Conservation (phyloP, 768 basidiomycete species). For the Tricholoma furcatifolium region DNA sequence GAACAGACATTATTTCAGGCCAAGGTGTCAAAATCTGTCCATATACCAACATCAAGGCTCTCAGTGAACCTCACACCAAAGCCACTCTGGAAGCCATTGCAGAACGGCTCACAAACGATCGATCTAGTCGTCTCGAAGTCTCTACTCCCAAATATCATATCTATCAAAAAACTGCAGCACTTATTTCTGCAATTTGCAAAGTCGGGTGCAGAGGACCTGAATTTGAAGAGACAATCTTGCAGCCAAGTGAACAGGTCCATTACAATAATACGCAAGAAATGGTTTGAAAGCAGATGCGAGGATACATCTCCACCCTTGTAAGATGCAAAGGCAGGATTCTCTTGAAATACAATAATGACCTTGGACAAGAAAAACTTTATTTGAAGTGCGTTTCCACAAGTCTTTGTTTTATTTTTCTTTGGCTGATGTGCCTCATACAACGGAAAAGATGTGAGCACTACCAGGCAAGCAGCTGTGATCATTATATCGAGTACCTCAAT, state of each 20-base stretch:
- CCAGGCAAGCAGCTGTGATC: neutral
- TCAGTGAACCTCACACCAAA: neutral
- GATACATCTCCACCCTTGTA: neutral
- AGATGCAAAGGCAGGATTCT: neutral
- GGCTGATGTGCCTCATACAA: neutral
- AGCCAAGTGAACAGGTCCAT: neutral
- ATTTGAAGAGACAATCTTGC: neutral
- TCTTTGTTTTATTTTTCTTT: too few species aligned
- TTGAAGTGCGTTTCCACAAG: neutral
- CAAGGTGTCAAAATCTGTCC: conserved; percentile 3
- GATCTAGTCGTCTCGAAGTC: neutral
- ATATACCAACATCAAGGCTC: neutral
- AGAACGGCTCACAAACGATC: neutral
- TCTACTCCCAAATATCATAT: neutral
- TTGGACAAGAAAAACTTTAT: neutral
- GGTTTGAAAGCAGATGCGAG: too few species aligned
- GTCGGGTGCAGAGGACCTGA: neutral
- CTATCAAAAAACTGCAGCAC: neutral
- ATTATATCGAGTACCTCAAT: conserved; percentile 7
- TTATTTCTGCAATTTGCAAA: neutral
- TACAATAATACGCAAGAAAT: neutral
- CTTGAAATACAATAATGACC: neutral
- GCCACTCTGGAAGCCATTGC: neutral
- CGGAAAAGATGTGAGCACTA: conserved; percentile 4
- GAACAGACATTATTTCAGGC: too few species aligned